Evolutionary conservation across 1,284 basidiomycete genomes (phyloP).

Genomic region (Porodaedalea pini): DNA sequence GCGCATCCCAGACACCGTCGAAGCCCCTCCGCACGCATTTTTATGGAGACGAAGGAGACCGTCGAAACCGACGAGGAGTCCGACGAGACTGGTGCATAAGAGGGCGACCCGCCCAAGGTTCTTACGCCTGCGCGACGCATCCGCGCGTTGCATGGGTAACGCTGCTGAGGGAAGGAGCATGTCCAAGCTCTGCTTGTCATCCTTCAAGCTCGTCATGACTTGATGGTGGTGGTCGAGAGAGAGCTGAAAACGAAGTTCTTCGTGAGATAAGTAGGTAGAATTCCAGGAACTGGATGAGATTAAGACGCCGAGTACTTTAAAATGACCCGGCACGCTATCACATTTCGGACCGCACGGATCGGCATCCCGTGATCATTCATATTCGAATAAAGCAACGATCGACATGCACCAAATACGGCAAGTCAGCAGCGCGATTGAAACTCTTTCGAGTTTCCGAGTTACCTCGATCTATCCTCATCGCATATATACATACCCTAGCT

Average conservation of each 20-base stretch:
- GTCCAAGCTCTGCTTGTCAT: background rate
- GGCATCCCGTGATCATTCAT: background rate
- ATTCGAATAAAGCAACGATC: background rate
- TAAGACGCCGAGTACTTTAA: too few species aligned
- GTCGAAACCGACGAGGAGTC: slow-evolving; percentile 1
- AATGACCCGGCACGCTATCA: too few species aligned
- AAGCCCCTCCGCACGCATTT: slow-evolving; percentile 1
- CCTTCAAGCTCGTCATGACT: background rate
- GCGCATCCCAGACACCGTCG: background rate
- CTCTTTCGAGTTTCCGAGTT: background rate
- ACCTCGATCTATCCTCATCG: slow-evolving; percentile 4
- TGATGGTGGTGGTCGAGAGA: background rate
- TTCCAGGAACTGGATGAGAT: too few species aligned
- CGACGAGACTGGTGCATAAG: background rate
- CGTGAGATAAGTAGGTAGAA: background rate
- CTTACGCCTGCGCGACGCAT: background rate
- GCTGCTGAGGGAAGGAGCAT: background rate
- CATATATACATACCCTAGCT: background rate
- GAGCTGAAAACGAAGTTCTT: background rate
- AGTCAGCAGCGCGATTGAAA: background rate
- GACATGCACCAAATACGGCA: slow-evolving; percentile 1
- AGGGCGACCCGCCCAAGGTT: background rate
- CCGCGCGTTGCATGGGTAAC: background rate
- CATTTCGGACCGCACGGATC: background rate
- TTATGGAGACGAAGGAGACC: slow-evolving; percentile 1